Base-by-base conservation (phyloP, 352 stramenopile species). In the Paralagenidium karlingii region DNA sequence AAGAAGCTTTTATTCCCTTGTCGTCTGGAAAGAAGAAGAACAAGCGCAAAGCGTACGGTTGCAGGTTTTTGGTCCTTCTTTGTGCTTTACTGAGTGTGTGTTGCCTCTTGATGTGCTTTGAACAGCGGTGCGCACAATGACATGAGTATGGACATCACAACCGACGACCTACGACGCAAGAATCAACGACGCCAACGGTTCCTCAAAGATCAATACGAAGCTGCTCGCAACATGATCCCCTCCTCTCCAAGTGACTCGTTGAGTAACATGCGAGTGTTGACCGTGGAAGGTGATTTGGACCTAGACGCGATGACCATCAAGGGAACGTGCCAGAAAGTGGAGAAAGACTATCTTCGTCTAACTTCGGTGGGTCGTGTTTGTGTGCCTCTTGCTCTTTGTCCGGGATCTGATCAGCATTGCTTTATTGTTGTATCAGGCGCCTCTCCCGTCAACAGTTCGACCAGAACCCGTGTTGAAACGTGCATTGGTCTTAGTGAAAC, bases 341-440 rank as follows among this genome's bases (percentile, higher is more conserved):
- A 99, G 69, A 99, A 99, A 62, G 86, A 98, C 55, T 99, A 98
- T 59, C 69, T 99, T 37, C 87, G 95, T 36, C 75, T 99, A 41
- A 99, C 94, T 20, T 94, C 89, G 46, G n/a, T n/a, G n/a, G n/a
- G 44, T 47, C 11, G 4, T 12, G 21, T 8, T 45, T 47, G 39
- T 16, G 20, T 47, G n/a, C 30, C 11, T 40, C 13, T 40, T 30
- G 22, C 15, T 40, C 13, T 31, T 40, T n/a, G 13, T 40, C 13
- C 24, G n/a, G 24, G 8, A 5, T 24, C 11, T n/a, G 11, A 3
- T 41, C 15, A 27, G 12, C 18, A 11, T 12, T 48, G n/a, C n/a
- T n/a, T n/a, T n/a, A n/a, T n/a, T n/a, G n/a, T n/a, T n/a, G n/a
- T n/a, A n/a, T 47, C 34, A n/a, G n/a, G 84, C 94, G 24, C 95